These are phyloP conservation scores for Orobanche coerulescens DNA, from an alignment of 257 asterid genomes.

Conservation along the genomic window DNA sequence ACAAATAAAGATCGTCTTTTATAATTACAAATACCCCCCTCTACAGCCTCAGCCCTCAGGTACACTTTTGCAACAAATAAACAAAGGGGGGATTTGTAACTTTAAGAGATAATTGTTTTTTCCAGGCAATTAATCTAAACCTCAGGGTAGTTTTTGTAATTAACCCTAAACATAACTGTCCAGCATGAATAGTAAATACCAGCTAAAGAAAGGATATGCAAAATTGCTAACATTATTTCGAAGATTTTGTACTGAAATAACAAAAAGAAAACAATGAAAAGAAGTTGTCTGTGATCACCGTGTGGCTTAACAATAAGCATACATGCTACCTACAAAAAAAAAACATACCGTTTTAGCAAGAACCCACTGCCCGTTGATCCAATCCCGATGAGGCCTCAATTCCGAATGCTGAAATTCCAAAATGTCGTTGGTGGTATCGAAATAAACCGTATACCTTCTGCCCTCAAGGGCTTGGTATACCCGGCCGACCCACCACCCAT, in stretches of 20 bases:
- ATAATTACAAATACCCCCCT: no score
- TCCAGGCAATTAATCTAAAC: no score
- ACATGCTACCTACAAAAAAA: background rate
- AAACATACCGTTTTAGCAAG: constrained; percentile 26
- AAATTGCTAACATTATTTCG: background rate
- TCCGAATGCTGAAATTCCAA: constrained; percentile 45
- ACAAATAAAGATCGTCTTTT: no score
- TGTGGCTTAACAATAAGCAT: no score
- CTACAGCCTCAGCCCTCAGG: no score
- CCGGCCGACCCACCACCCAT: constrained; percentile 55
- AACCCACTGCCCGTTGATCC: constrained; percentile 48
- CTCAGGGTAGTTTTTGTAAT: background rate
- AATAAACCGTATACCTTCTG: constrained; percentile 32
- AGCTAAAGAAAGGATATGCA: background rate
- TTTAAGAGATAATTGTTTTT: no score
- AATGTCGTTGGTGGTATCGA: constrained; percentile 28
- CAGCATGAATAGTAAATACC: background rate
- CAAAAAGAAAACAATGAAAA: no score
- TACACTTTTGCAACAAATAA: no score
- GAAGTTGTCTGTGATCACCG: no score
- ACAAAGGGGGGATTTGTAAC: no score
- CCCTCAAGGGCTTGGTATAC: constrained; percentile 29
- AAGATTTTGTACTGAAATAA: no score
- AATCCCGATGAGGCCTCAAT: constrained; percentile 53
- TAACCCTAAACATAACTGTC: no score